phyloP scores from a whole-genome alignment of 1,284 basidiomycete genomes.

The Entoloma clypeatum region DNA sequence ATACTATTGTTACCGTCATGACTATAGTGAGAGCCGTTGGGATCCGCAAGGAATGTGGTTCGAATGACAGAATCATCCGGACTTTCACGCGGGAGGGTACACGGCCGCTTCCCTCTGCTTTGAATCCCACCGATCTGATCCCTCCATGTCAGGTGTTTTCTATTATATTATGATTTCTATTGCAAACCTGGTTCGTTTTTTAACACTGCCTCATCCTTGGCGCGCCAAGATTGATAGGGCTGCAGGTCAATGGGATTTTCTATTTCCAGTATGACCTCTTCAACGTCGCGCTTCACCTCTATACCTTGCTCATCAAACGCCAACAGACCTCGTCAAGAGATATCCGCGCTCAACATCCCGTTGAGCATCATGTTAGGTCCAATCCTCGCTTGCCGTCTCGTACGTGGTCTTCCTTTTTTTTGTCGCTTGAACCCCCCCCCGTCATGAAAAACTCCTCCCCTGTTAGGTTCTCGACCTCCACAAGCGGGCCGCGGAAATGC shows the following conservation, averaged over 20 bases:
- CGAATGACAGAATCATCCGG: constrained; percentile 72
- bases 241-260: constrained; percentile 70
- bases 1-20: constrained; percentile 73
- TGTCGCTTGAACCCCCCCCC: no score
- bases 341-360: constrained; percentile 80
- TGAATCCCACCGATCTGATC: constrained; percentile 3
- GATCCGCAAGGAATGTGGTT: constrained; percentile 67
- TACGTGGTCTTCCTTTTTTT: constrained; percentile 28
- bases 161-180: constrained; percentile 79
- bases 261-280: constrained; percentile 64
- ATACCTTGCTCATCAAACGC: constrained; percentile 11
- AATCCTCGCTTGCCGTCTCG: constrained; percentile 69
- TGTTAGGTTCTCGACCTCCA: constrained; percentile 69
- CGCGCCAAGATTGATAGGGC: constrained; percentile 9
- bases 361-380: constrained; percentile 82
- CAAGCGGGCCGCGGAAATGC: constrained; percentile 71
- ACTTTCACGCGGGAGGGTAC: constrained; percentile 77
- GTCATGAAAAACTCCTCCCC: constrained; percentile 5
- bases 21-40: constrained; percentile 71
- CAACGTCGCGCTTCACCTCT: neutral
- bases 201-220: constrained; percentile 11
- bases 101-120: constrained; percentile 13
- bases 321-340: constrained; percentile 67
- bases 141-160: constrained; percentile 54
- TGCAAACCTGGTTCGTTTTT: constrained; percentile 57